phyloP scores from a whole-genome alignment of 2,329 filamentous ascomycete genomes.

The Alternaria atra region DNA sequence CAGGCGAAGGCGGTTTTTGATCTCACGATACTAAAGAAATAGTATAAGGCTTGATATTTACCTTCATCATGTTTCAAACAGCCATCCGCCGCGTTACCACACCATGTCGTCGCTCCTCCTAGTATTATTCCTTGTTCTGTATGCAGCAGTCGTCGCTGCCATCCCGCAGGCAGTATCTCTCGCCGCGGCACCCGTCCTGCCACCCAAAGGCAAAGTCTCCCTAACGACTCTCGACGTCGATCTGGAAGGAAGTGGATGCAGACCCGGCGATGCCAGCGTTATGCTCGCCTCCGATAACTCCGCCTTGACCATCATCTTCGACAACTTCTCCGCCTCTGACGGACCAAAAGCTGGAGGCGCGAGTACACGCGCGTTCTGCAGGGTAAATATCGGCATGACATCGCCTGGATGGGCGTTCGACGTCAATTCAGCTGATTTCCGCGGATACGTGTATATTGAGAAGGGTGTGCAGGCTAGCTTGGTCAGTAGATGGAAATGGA shows the following conservation, averaged over 20 bases:
- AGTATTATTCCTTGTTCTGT: neutral
- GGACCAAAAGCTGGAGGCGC: slow-evolving; percentile 28
- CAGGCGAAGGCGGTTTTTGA: neutral
- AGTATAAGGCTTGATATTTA: neutral
- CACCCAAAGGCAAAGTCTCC: slow-evolving; percentile 25
- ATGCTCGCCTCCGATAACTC: slow-evolving; percentile 33
- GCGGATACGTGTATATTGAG: slow-evolving; percentile 32
- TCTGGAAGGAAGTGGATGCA: slow-evolving; percentile 36
- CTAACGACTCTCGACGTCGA: slow-evolving; percentile 29
- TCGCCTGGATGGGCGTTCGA: slow-evolving; percentile 39
- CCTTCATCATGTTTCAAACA: neutral
- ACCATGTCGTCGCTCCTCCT: slow-evolving; percentile 1
- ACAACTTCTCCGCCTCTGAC: slow-evolving; percentile 37
- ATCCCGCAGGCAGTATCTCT: neutral
- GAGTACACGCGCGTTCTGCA: slow-evolving; percentile 37
- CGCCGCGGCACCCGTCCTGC: slow-evolving; percentile 12
- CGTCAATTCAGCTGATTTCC: slow-evolving; percentile 33
- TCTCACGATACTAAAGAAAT: too few species aligned
- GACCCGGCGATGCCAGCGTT: slow-evolving; percentile 30
- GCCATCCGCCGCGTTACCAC: neutral
- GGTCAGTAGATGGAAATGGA: slow-evolving; percentile 42
- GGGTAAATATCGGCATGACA: slow-evolving; percentile 34
- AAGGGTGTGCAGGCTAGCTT: slow-evolving; percentile 30
- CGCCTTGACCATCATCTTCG: slow-evolving; percentile 36
- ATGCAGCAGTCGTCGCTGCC: neutral